These are phyloP conservation scores for Colletotrichum sp. DNA, from an alignment of 2,329 filamentous ascomycete genomes.

Conservation along the genomic window DNA sequence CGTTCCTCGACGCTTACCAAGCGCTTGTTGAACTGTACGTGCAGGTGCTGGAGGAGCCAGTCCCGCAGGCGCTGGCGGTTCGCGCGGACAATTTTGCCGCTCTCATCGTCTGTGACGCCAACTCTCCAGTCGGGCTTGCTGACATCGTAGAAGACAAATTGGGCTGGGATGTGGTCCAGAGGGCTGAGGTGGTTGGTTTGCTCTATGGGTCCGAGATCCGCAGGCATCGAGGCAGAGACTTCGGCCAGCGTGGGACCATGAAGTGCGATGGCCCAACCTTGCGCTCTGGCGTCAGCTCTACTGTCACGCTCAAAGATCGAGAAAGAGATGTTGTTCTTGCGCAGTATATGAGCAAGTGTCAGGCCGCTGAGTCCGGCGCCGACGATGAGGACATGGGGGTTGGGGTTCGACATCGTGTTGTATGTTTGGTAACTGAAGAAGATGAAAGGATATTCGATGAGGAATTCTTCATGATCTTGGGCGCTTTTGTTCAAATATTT, in stretches of 20 bases:
- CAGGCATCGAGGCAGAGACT: not conserved
- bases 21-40: not conserved
- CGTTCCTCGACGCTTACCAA: not conserved
- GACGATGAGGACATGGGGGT: not conserved
- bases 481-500: not conserved
- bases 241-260: not conserved
- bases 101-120: not conserved
- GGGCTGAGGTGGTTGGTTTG: not conserved
- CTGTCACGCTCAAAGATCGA: not conserved
- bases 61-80: not conserved
- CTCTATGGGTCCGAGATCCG: not conserved
- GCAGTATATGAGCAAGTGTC: not conserved
- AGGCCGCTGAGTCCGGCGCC: not conserved
- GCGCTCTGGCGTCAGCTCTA: not conserved
- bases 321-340: not conserved
- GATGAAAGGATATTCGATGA: not conserved
- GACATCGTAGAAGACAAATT: not conserved
- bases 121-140: not conserved
- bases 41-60: not conserved
- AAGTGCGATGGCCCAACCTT: not conserved
- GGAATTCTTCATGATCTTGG: not conserved
- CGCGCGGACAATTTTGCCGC: not conserved
- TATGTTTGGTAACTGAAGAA: not conserved
- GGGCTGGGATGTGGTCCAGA: not conserved
- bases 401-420: accelerated